Conservation (phyloP, 1,284 basidiomycete species). For the Golubevia pallescens region DNA sequence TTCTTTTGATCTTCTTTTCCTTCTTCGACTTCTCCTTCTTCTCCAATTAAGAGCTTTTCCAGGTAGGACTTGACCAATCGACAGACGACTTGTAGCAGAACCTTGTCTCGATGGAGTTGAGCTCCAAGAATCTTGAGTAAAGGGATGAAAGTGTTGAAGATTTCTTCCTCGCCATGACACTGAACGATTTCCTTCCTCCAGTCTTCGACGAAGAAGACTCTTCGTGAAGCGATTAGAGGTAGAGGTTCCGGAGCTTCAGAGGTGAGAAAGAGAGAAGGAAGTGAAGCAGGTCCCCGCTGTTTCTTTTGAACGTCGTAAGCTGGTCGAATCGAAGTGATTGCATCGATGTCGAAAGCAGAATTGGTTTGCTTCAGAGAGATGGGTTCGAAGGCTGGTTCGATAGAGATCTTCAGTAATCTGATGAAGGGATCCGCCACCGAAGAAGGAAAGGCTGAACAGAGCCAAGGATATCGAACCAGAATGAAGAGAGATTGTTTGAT, state of each 20-base stretch:
- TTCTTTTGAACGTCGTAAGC: conserved; percentile 28
- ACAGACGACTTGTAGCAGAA: conserved; percentile 44
- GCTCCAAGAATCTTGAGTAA: conserved; percentile 49
- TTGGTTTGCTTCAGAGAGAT: conserved; percentile 21
- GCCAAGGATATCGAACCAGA: conserved; percentile 82
- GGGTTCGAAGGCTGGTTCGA: conserved; percentile 45
- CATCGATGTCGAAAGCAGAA: background rate
- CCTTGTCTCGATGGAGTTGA: conserved; percentile 30
- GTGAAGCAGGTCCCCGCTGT: conserved; percentile 7
- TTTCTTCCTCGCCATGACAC: conserved; percentile 23
- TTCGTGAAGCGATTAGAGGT: conserved; percentile 22
- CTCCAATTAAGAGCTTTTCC: conserved; percentile 14
- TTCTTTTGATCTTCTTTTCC: conserved; percentile 43
- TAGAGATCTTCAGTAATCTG: conserved; percentile 47
- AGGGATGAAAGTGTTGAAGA: conserved; percentile 37
- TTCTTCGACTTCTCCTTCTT: conserved; percentile 7
- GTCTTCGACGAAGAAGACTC: conserved; percentile 49
- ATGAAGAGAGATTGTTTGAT: conserved; percentile 78
- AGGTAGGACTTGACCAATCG: conserved; percentile 37
- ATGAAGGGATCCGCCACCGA: conserved; percentile 22
- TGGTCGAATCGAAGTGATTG: background rate
- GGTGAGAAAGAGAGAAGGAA: conserved; percentile 28
- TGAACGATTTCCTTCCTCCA: conserved; percentile 36
- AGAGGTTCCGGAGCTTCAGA: conserved; percentile 46
- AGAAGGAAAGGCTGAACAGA: conserved; percentile 72